Conservation (phyloP, 805 yeast species). For the Metschnikowia arizonensis region DNA sequence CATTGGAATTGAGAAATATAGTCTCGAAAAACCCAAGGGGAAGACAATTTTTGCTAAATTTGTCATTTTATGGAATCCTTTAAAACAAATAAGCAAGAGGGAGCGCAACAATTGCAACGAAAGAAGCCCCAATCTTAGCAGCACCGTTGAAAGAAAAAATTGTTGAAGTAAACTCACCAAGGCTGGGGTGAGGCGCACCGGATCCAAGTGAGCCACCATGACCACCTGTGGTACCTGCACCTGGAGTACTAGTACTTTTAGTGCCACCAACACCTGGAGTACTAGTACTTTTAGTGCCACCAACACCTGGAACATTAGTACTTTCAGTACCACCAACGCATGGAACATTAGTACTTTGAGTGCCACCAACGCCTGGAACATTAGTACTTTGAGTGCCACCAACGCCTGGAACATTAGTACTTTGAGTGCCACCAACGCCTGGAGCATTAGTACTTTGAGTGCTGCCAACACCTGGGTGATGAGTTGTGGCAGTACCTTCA, state of each 20-base stretch:
- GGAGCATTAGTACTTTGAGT: background rate
- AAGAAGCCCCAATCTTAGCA: slow-evolving; percentile 23
- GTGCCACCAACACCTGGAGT: background rate
- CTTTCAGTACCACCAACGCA: background rate
- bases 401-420: background rate
- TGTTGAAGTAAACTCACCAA: slow-evolving; percentile 12
- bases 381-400: too few species aligned
- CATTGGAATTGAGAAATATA: background rate
- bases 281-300: background rate
- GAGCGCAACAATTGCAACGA: slow-evolving; percentile 27
- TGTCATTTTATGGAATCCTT: slow-evolving; percentile 7
- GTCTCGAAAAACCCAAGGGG: slow-evolving; percentile 3
- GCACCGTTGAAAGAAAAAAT: slow-evolving; percentile 17
- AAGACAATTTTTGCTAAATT: slow-evolving; percentile 1
- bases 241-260: background rate
- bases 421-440: background rate
- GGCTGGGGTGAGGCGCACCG: background rate
- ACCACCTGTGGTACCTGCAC: background rate
- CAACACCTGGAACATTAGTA: background rate
- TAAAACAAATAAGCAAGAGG: slow-evolving; percentile 37
- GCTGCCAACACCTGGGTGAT: too few species aligned
- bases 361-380: background rate
- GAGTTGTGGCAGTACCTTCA: background rate
- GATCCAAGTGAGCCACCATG: background rate
- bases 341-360: background rate